Conservation (phyloP, 2,329 filamentous ascomycete genomes). For the Xenoacremonium recifei region DNA sequence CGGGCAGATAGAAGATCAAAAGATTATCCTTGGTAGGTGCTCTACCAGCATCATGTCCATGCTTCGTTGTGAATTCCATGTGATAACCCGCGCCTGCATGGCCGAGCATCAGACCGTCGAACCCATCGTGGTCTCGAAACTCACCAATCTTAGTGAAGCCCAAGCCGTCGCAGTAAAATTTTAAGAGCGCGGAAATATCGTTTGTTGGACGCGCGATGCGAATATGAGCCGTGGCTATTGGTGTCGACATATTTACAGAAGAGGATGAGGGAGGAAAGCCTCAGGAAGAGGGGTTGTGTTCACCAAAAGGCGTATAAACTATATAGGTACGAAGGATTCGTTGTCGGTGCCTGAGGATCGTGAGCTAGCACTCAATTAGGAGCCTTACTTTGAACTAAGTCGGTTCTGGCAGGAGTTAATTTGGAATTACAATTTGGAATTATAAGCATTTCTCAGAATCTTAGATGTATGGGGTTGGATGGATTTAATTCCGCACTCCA, state of each 20-base stretch:
- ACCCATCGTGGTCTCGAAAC: conserved; percentile 37
- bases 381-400: no score
- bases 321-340: no score
- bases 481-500: no score
- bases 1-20: conserved; percentile 42
- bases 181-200: conserved; percentile 34
- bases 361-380: no score
- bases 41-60: conserved; percentile 32
- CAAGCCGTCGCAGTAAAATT: conserved; percentile 41
- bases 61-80: conserved; percentile 40
- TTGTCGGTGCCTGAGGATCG: no score
- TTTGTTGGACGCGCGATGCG: conserved; percentile 42
- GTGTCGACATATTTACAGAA: not conserved
- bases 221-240: conserved; percentile 25
- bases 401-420: no score
- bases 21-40: conserved; percentile 43
- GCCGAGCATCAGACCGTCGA: conserved; percentile 42
- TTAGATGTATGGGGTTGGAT: no score
- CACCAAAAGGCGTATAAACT: no score
- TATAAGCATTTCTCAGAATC: no score
- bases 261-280: no score
- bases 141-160: conserved; percentile 34
- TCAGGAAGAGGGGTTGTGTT: no score
- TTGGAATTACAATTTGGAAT: no score
- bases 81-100: conserved; percentile 37